Conservation (phyloP, 331 rosid genomes). For the Malus hybrid region DNA sequence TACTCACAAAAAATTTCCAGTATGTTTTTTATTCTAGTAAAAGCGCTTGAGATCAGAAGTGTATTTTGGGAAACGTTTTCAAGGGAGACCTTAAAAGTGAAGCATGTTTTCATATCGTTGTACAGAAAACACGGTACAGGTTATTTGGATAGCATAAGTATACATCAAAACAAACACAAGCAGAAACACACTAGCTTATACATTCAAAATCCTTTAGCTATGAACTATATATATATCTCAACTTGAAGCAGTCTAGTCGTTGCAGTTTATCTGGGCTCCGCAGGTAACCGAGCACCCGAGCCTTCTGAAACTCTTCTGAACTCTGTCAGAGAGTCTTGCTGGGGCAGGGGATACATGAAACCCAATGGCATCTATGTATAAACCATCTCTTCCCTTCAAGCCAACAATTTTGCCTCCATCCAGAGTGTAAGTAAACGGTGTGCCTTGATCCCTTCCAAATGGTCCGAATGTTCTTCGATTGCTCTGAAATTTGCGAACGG, state of each 20-base stretch:
- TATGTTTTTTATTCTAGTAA: too few species aligned
- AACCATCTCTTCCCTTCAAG: constrained; percentile 39
- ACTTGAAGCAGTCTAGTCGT: neutral
- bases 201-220: neutral
- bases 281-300: constrained; percentile 23
- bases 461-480: constrained; percentile 52
- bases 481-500: constrained; percentile 49
- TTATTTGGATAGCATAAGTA: too few species aligned
- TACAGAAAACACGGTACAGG: too few species aligned
- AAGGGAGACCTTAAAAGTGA: too few species aligned
- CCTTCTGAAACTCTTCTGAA: constrained; percentile 24
- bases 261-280: constrained; percentile 6
- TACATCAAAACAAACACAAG: neutral
- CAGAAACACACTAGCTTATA: neutral
- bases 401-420: constrained; percentile 59
- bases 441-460: constrained; percentile 54
- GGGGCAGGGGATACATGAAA: constrained; percentile 26
- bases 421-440: constrained; percentile 41
- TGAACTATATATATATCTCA: too few species aligned
- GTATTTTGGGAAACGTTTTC: too few species aligned
- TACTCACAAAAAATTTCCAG: too few species aligned
- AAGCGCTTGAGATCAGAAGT: too few species aligned
- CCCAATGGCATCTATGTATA: constrained; percentile 46
- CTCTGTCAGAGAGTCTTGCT: constrained; percentile 16
- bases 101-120: too few species aligned